phyloP scores from a whole-genome alignment of 129 eudicot genomes.

The Tagetes patula region DNA sequence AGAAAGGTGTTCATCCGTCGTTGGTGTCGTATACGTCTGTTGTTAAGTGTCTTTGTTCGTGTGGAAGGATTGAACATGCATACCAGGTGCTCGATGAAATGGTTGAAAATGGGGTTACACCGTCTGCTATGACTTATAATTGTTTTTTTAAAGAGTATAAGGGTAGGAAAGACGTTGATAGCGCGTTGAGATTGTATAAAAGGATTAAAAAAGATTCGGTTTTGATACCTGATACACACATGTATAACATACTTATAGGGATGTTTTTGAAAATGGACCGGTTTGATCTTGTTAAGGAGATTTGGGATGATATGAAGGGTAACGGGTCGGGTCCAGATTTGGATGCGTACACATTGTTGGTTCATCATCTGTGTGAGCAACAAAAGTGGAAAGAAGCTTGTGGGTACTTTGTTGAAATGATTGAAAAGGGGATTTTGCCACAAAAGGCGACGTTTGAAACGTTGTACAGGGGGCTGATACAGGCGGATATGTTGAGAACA shows the following conservation, averaged over 20 bases:
- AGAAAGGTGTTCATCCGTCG: conserved; percentile 64
- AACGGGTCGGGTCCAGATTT: conserved; percentile 77
- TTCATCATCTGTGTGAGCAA: conserved; percentile 78
- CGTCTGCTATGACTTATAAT: conserved; percentile 68
- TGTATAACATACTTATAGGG: conserved; percentile 71
- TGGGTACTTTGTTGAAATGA: conserved; percentile 79
- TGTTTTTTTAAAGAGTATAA: conserved; percentile 86
- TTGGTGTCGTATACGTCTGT: conserved; percentile 71
- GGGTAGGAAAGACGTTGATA: conserved; percentile 75
- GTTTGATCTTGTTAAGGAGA: conserved; percentile 57
- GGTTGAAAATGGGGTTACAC: conserved; percentile 62
- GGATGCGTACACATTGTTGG: conserved; percentile 81
- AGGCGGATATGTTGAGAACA: conserved; percentile 76
- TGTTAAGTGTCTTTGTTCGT: conserved; percentile 80
- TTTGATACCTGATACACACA: conserved; percentile 50
- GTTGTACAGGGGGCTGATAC: conserved; percentile 75
- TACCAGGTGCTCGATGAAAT: conserved; percentile 63
- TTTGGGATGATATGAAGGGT: conserved; percentile 81
- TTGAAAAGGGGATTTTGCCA: conserved; percentile 88
- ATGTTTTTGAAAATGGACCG: conserved; percentile 59
- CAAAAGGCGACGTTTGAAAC: conserved; percentile 91
- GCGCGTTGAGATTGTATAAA: conserved; percentile 64
- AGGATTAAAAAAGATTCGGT: conserved; percentile 61
- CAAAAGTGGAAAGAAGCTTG: conserved; percentile 80
- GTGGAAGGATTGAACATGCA: conserved; percentile 69